These are phyloP conservation scores for Trichosanthes truncata DNA, from an alignment of 306 rosid genomes.

Conservation along the genomic window DNA sequence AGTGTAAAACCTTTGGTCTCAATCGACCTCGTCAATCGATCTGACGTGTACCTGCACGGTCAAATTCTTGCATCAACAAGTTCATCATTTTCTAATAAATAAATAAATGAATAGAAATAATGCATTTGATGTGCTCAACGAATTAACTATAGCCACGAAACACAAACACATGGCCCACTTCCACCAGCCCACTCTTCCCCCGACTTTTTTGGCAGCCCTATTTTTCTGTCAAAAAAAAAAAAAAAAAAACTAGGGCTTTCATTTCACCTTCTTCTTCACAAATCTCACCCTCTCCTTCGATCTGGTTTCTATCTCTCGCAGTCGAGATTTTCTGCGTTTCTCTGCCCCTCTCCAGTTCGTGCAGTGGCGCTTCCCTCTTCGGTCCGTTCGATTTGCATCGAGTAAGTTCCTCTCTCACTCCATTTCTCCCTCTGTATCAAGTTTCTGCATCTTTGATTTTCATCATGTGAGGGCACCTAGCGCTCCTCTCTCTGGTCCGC, in stretches of 20 bases:
- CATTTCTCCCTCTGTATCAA: background rate
- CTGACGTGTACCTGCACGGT: too few species aligned
- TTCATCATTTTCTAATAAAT: too few species aligned
- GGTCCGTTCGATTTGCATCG: background rate
- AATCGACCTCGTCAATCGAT: too few species aligned
- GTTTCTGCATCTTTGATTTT: background rate
- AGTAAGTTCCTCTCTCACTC: background rate
- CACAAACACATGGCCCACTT: background rate
- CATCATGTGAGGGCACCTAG: background rate
- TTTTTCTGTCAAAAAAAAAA: background rate
- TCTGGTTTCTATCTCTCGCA: background rate
- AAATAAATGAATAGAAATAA: background rate
- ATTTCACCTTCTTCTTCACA: background rate
- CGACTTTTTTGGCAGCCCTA: background rate
- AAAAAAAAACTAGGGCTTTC: background rate
- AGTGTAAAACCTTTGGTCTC: too few species aligned
- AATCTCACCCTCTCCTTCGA: background rate
- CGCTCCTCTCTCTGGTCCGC: background rate
- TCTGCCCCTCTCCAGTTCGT: background rate
- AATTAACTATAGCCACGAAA: background rate
- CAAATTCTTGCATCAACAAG: too few species aligned
- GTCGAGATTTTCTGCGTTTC: conserved; percentile 1
- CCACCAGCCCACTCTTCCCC: background rate
- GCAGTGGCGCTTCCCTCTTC: background rate
- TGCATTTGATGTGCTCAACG: background rate